phyloP scores from a whole-genome alignment of 768 basidiomycete genomes.

The Suillus hirtellus region DNA sequence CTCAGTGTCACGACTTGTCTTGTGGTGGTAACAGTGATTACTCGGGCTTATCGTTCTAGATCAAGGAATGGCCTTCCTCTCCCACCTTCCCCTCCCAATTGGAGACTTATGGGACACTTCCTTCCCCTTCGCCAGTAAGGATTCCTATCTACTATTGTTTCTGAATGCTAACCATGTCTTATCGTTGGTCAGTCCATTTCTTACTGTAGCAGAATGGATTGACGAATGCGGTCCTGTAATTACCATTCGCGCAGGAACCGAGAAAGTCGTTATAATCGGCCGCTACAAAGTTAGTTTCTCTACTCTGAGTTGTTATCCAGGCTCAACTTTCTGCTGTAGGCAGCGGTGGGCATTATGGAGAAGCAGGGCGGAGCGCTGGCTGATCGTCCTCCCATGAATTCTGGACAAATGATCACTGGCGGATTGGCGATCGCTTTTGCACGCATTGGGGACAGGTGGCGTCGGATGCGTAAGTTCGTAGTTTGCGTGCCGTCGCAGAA shows the following conservation, averaged over 20 bases:
- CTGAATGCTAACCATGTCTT: neutral
- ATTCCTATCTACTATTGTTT: neutral
- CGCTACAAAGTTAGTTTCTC: neutral
- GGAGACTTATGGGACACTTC: neutral
- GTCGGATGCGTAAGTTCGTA: neutral
- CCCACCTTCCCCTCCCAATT: neutral
- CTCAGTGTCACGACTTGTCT: neutral
- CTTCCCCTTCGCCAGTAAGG: neutral
- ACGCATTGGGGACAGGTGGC: neutral
- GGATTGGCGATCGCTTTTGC: neutral
- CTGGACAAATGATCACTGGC: neutral
- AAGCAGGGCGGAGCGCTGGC: constrained; percentile 44
- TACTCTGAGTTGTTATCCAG: neutral
- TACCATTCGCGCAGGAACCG: neutral
- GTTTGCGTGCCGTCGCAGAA: neutral
- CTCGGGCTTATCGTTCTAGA: neutral
- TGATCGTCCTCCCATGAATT: neutral
- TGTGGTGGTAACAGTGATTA: neutral
- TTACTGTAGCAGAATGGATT: neutral
- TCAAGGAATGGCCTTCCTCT: neutral
- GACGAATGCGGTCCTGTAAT: neutral
- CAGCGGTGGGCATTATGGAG: constrained; percentile 52
- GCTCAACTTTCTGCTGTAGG: neutral
- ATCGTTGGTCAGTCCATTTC: neutral
- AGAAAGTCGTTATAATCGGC: neutral